Percentiles rank a stretch among this genome's conserved stretches.
These are phyloP conservation scores for Zygoascus bituminiphila DNA, from an alignment of 805 yeast genomes.

Conservation along the genomic window DNA sequence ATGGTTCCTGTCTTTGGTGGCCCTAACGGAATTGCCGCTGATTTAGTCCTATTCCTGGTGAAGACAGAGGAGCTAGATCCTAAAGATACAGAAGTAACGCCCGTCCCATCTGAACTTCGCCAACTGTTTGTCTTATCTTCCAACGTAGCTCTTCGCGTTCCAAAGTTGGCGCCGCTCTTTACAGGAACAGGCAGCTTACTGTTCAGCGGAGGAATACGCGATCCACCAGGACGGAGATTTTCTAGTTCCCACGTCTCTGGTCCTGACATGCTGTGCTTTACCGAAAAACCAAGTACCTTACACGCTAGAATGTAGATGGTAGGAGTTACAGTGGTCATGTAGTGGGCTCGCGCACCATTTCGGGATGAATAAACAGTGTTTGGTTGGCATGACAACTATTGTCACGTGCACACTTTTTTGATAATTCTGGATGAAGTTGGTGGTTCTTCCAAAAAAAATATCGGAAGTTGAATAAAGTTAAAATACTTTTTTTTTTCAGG, in stretches of 20 bases:
- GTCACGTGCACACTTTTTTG: background rate
- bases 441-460: background rate
- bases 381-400: background rate
- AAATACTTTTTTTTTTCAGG: background rate
- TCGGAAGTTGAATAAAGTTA: background rate
- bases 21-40: background rate
- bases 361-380: background rate
- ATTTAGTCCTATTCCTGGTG: background rate
- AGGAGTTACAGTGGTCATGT: background rate
- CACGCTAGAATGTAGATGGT: background rate
- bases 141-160: background rate
- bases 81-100: background rate
- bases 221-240: background rate
- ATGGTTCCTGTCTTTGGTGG: background rate
- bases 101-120: slow-evolving; percentile 1
- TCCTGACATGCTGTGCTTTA: too few species aligned
- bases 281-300: background rate
- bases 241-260: background rate
- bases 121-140: slow-evolving; percentile 1
- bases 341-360: background rate
- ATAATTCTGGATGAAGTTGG: too few species aligned
- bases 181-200: background rate
- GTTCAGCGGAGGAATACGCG: background rate
- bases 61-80: background rate
- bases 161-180: background rate